phyloP scores from a whole-genome alignment of 179 eudicot genomes.

The Beta macrorhiza region DNA sequence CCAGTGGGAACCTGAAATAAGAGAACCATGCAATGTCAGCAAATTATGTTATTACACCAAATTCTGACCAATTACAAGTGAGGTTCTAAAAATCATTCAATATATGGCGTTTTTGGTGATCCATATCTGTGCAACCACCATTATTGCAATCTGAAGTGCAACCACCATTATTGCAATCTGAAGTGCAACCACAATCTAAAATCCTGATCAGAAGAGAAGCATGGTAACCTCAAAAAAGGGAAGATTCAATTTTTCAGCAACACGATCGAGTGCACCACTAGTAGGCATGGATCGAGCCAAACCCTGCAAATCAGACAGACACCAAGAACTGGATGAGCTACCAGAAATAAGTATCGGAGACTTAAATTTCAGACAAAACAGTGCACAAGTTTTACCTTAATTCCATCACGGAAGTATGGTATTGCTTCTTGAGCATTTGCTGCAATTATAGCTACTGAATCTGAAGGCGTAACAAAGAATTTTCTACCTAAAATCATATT shows the following conservation, averaged over 20 bases:
- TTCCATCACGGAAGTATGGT: slow-evolving; percentile 72
- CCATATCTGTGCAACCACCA: background rate
- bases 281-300: slow-evolving; percentile 98
- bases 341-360: background rate
- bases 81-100: too few species aligned
- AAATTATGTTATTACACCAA: background rate
- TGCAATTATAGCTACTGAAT: slow-evolving; percentile 92
- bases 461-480: slow-evolving; percentile 93
- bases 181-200: background rate
- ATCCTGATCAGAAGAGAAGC: background rate
- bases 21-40: slow-evolving; percentile 16
- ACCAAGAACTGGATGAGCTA: background rate
- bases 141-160: too few species aligned
- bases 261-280: slow-evolving; percentile 99
- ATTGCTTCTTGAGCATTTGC: slow-evolving; percentile 87
- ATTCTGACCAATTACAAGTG: background rate
- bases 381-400: slow-evolving; percentile 46
- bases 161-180: background rate
- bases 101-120: background rate
- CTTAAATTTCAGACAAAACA: background rate
- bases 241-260: slow-evolving; percentile 78
- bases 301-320: slow-evolving; percentile 36
- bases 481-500: slow-evolving; percentile 82
- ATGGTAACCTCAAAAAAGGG: slow-evolving; percentile 84
- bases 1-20: slow-evolving; percentile 91